Evolutionary conservation across 768 basidiomycete species (phyloP).

Genomic region (Hebeloma cylindrosporum): DNA sequence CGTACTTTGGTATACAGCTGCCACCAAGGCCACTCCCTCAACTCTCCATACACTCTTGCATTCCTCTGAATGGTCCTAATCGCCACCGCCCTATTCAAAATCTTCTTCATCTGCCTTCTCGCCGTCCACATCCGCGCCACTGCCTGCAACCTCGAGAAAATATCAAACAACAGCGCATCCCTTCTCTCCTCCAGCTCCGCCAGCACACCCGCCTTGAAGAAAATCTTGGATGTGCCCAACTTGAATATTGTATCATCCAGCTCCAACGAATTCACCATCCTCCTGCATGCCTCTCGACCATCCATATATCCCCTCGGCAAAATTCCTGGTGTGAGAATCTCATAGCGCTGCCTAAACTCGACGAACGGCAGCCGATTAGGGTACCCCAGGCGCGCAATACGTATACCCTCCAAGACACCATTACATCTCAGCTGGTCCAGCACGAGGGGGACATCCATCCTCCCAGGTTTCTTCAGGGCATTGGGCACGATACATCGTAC

Average conservation of each 20-base stretch:
- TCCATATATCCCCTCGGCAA: slow-evolving; percentile 98
- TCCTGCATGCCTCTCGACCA: slow-evolving; percentile 87
- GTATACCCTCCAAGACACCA: slow-evolving; percentile 98
- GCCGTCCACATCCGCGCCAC: slow-evolving; percentile 83
- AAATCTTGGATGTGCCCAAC: slow-evolving; percentile 96
- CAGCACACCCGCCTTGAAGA: slow-evolving; percentile 97
- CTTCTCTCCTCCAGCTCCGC: slow-evolving; percentile 94
- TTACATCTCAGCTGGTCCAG: slow-evolving; percentile 97
- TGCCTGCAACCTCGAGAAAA: slow-evolving; percentile 89
- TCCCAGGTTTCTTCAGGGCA: slow-evolving; percentile 82
- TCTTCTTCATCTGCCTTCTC: slow-evolving; percentile 89
- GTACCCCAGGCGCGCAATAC: slow-evolving; percentile 95
- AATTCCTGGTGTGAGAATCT: slow-evolving; percentile 90
- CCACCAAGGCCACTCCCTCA: slow-evolving; percentile 99
- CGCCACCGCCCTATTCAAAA: slow-evolving; percentile 88
- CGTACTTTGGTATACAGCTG: slow-evolving; percentile 89
- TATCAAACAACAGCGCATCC: slow-evolving; percentile 82
- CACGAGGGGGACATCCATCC: slow-evolving; percentile 91
- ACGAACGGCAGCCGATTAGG: slow-evolving; percentile 96
- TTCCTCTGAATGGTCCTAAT: slow-evolving; percentile 93
- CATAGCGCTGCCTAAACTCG: slow-evolving; percentile 96
- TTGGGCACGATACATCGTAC: slow-evolving; percentile 99
- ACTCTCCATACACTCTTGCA: slow-evolving; percentile 85
- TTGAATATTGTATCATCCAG: slow-evolving; percentile 83
- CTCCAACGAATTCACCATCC: slow-evolving; percentile 88